These are phyloP conservation scores for Coffea eugenioides DNA, from an alignment of 257 asterid genomes.

Conservation along the genomic window DNA sequence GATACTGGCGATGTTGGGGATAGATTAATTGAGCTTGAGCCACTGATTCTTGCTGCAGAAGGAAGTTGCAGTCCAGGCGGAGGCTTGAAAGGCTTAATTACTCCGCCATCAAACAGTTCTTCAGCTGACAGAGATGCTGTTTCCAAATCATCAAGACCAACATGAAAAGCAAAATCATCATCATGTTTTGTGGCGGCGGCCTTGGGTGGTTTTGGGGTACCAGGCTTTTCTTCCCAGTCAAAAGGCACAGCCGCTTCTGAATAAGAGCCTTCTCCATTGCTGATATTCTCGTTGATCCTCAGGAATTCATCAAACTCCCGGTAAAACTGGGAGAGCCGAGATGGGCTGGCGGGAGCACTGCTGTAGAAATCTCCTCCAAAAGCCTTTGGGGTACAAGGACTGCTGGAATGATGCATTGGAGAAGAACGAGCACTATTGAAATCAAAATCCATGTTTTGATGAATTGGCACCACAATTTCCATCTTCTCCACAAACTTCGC, in stretches of 20 bases:
- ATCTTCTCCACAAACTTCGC: slow-evolving; percentile 29
- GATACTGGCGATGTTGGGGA: slow-evolving; percentile 23
- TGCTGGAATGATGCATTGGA: slow-evolving; percentile 26
- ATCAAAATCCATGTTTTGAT: slow-evolving; percentile 37
- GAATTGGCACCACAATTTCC: slow-evolving; percentile 48
- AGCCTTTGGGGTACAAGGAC: slow-evolving; percentile 42
- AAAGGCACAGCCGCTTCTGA: slow-evolving; percentile 27
- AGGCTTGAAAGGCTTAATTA: slow-evolving; percentile 53
- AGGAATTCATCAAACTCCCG: slow-evolving; percentile 36
- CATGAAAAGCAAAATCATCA: slow-evolving; percentile 58
- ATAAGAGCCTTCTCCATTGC: neutral
- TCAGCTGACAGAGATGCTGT: slow-evolving; percentile 55
- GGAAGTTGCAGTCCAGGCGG: slow-evolving; percentile 27
- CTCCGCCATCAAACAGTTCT: slow-evolving; percentile 76
- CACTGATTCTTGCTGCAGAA: neutral
- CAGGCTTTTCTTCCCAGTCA: slow-evolving; percentile 40
- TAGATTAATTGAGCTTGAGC: neutral
- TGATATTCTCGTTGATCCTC: neutral
- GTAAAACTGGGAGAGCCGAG: slow-evolving; percentile 47
- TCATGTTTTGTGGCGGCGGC: neutral
- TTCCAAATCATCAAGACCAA: slow-evolving; percentile 34
- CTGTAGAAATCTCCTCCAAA: slow-evolving; percentile 48
- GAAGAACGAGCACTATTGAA: slow-evolving; percentile 46
- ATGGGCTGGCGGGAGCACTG: slow-evolving; percentile 78
- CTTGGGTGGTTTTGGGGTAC: slow-evolving; percentile 22